These are phyloP conservation scores for Colletotrichum australisinense DNA, from an alignment of 2,329 filamentous ascomycete species.

Conservation along the genomic window DNA sequence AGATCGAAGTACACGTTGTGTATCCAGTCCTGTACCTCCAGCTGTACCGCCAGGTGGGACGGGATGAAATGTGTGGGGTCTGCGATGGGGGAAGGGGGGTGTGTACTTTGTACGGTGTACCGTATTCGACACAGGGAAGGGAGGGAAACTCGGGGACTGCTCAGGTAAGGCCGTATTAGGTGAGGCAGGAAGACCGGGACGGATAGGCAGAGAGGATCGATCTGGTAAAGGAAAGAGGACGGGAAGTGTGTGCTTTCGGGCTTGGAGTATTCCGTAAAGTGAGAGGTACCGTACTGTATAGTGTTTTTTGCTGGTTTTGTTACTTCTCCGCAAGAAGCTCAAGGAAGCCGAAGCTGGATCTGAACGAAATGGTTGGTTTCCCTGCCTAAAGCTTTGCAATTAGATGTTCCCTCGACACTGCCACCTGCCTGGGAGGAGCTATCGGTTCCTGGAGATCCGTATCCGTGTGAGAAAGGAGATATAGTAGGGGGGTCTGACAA, in stretches of 20 bases:
- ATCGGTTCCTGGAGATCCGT: background rate
- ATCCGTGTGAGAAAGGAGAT: background rate
- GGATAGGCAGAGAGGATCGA: background rate
- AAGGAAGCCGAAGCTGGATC: too few species aligned
- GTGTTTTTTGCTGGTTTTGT: background rate
- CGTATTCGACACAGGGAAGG: background rate
- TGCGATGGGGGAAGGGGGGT: background rate
- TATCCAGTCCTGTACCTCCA: background rate
- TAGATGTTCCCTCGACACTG: slow-evolving; percentile 28
- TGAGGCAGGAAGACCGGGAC: background rate
- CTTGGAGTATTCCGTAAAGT: background rate
- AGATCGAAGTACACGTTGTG: slow-evolving; percentile 25
- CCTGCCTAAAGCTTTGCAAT: background rate
- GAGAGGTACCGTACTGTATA: background rate
- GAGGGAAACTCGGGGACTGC: background rate
- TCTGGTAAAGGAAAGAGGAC: background rate
- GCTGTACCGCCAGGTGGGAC: background rate
- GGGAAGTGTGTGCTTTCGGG: background rate
- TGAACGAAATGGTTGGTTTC: background rate
- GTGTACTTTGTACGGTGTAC: background rate
- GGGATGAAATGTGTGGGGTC: slow-evolving; percentile 6
- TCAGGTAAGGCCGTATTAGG: background rate
- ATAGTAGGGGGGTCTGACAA: background rate
- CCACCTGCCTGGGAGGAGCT: slow-evolving; percentile 18
- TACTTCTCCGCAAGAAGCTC: background rate